Percentiles rank a stretch among this genome's conserved stretches.
Conservation (phyloP, 2,329 filamentous ascomycete species). For the Aspergillus phoenicis region DNA sequence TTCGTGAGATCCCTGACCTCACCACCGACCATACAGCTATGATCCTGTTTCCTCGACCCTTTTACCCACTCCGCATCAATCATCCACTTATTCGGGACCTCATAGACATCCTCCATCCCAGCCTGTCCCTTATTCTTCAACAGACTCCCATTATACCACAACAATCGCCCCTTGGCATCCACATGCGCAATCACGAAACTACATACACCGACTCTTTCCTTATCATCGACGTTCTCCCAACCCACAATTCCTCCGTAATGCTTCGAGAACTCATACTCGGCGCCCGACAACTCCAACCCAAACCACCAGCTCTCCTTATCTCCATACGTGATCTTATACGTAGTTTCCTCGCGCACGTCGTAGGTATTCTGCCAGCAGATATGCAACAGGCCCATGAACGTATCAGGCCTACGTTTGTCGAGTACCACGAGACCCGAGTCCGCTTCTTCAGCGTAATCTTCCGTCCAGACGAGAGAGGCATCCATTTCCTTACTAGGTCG, state of each 20-base stretch:
- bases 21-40: slow-evolving; percentile 13
- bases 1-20: neutral
- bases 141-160: slow-evolving; percentile 17
- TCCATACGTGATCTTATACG: slow-evolving; percentile 9
- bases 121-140: slow-evolving; percentile 12
- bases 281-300: slow-evolving; percentile 12
- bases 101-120: slow-evolving; percentile 5
- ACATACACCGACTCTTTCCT: slow-evolving; percentile 1
- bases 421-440: slow-evolving; percentile 13
- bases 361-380: slow-evolving; percentile 17
- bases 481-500: slow-evolving; percentile 5
- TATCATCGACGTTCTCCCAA: neutral
- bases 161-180: slow-evolving; percentile 6
- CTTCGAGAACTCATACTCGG: slow-evolving; percentile 8
- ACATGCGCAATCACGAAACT: slow-evolving; percentile 17
- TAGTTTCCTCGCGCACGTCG: slow-evolving; percentile 10
- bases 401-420: slow-evolving; percentile 7
- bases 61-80: slow-evolving; percentile 16
- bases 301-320: slow-evolving; percentile 18
- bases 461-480: slow-evolving; percentile 8
- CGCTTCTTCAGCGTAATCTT: slow-evolving; percentile 14
- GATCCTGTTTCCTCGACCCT: slow-evolving; percentile 12
- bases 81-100: slow-evolving; percentile 8
- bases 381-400: slow-evolving; percentile 2
- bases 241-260: slow-evolving; percentile 16